Conservation (phyloP, 495 filamentous ascomycete species). For the Talaromyces trachyspermus region DNA sequence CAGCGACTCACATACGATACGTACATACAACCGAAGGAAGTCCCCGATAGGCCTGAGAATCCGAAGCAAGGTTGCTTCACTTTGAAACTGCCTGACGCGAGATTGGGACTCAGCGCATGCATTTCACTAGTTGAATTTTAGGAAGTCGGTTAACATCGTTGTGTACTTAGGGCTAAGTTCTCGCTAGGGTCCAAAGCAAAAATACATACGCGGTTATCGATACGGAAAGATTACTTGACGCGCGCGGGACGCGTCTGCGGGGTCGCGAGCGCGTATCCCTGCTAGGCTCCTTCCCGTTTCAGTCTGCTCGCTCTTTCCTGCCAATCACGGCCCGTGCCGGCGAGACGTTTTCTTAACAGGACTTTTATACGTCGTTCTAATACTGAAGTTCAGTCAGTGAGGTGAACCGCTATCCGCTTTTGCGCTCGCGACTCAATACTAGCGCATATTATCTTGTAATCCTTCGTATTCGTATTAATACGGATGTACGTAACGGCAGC, state of each 20-base stretch:
- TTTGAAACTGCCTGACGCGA: no score
- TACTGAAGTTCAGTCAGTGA: no score
- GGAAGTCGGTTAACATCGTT: not conserved
- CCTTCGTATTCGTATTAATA: no score
- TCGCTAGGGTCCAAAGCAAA: not conserved
- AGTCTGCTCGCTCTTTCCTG: not conserved
- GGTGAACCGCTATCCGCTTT: not conserved
- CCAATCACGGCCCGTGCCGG: slow-evolving; percentile 1
- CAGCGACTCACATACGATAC: no score
- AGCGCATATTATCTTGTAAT: not conserved
- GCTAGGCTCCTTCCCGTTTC: slow-evolving; percentile 3
- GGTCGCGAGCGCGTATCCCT: slow-evolving; percentile 6
- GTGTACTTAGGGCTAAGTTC: slow-evolving; percentile 1
- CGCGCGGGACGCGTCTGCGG: slow-evolving; percentile 8
- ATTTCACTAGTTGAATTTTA: not conserved
- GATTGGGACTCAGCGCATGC: no score
- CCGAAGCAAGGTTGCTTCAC: not conserved
- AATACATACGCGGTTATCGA: slow-evolving; percentile 4
- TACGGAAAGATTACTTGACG: slow-evolving; percentile 7
- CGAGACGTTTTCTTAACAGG: not conserved
- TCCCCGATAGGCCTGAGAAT: no score
- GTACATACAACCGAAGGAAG: no score
- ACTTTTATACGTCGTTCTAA: no score
- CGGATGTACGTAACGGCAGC: no score
- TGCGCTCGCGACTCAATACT: not conserved